A percentile compares a stretch with the other conserved stretches of the same genome.
Evolutionary conservation across 352 stramenopile genomes (phyloP).

Genomic region (Halophytophthora polymorphica): DNA sequence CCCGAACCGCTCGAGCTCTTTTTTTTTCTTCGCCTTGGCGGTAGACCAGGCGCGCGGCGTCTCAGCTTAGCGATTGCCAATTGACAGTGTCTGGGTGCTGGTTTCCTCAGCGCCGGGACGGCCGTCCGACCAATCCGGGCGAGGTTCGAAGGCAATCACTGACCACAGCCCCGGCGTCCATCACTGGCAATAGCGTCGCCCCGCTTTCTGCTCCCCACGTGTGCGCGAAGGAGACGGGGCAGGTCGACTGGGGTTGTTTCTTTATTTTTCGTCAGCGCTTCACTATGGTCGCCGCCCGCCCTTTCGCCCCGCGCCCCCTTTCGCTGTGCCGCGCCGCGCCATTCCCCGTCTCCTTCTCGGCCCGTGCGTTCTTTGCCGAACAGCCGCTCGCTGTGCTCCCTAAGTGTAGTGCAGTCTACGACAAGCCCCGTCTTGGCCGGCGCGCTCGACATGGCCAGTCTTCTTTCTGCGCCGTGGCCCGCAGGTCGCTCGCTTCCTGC

Average conservation of each 20-base stretch:
- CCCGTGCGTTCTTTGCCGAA: neutral
- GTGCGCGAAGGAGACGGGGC: too few species aligned
- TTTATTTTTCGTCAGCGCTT: too few species aligned
- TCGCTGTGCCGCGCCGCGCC: neutral
- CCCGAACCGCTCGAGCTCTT: neutral
- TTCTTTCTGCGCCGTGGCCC: slow-evolving; percentile 19
- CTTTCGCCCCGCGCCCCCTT: neutral
- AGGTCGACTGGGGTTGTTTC: too few species aligned
- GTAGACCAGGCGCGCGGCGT: neutral
- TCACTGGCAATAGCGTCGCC: neutral
- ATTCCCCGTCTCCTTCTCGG: neutral
- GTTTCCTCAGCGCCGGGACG: too few species aligned
- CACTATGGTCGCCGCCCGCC: too few species aligned
- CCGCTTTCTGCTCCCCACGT: neutral
- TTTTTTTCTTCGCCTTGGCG: neutral
- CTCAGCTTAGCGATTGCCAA: neutral
- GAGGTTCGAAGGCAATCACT: neutral
- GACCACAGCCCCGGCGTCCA: neutral
- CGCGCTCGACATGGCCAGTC: slow-evolving; percentile 17
- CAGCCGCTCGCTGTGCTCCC: neutral
- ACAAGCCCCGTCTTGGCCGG: neutral
- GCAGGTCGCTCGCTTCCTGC: slow-evolving; percentile 7
- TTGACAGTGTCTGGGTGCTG: neutral
- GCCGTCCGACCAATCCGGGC: too few species aligned
- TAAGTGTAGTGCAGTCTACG: neutral